Base-by-base conservation (phyloP, 208 protist species). In the Leishmania major region DNA sequence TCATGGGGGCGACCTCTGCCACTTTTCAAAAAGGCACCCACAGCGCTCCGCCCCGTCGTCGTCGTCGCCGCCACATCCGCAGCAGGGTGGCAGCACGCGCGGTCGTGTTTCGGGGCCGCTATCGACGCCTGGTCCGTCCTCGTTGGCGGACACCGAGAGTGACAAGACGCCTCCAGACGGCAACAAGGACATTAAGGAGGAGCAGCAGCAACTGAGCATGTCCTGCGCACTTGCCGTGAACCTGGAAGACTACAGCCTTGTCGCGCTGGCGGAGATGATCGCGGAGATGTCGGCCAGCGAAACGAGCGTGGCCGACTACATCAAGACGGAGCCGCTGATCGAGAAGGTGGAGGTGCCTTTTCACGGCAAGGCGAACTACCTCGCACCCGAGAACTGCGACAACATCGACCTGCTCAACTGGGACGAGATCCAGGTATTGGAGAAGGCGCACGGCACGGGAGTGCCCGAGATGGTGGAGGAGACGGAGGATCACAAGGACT, bases 351-450 rank as follows among this genome's bases (percentile, higher is more conserved):
- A 84, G 55, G 91, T 97, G n/a, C 94, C 94, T 3, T 89, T 91
- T 67, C 91, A 97, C 75, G 94, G 92, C 3, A 79, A 67, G 64
- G 89, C 89, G 19, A 90, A 91, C 83, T 95, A 94, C 84, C 83
- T 97, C 11, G 88, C 92, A n/a, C 87, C 91, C 25, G 92, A 95
- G 77, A 97, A 97, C 84, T 97, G 94, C 81, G 92, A 97, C 82
- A 85, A 96, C 85, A 95, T 97, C 81, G 90, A 95, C 59, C 62
- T 88, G 84, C 84, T 95, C 59, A 87, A 95, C 79, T 96, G 91
- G 94, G 87, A 93, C 8, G 84, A 80, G 19, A 88, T 96, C 53
- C 67, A 94, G 76, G 94, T 96, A 72, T 79, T 87, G 69, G 88
- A 94, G 85, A 31, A 67, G 59, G 71, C 77, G 64, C 59, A 45